Percentiles rank a stretch among this genome's conserved stretches.
Evolutionary conservation across 371 early-diverging fungal genomes (phyloP).

Genomic region (Dichotomocladium elegans): DNA sequence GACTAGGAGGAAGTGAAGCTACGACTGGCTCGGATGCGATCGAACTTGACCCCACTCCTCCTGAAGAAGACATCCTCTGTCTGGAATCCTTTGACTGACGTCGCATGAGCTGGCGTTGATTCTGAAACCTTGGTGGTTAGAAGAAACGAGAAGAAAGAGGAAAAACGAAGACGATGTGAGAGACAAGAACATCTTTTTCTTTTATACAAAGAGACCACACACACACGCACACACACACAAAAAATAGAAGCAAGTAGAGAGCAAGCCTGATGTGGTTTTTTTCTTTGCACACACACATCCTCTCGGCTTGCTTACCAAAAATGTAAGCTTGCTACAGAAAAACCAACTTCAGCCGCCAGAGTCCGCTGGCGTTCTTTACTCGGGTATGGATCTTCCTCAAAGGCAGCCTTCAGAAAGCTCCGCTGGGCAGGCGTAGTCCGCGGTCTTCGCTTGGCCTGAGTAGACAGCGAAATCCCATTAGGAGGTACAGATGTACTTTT

Average conservation of each 20-base stretch:
- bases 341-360: conserved; percentile 14
- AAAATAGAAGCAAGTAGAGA: neutral
- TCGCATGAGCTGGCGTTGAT: too few species aligned
- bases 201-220: too few species aligned
- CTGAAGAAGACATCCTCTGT: conserved; percentile 7
- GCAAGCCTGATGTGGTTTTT: neutral
- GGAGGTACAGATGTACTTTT: neutral
- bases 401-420: conserved; percentile 5
- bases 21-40: too few species aligned
- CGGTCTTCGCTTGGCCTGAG: conserved; percentile 6
- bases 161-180: neutral
- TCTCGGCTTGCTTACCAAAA: conserved; percentile 24
- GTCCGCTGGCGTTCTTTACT: neutral
- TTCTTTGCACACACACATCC: neutral
- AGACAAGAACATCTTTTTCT: too few species aligned
- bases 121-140: conserved; percentile 21
- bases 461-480: neutral
- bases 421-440: conserved; percentile 6
- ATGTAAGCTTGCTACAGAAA: conserved; percentile 22
- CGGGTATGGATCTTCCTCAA: neutral
- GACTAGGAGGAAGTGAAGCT: too few species aligned
- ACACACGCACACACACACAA: too few species aligned
- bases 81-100: too few species aligned
- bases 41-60: too few species aligned
- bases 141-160: neutral